These are phyloP conservation scores for Mycena sp. DNA, from an alignment of 1,284 basidiomycete species.

Conservation along the genomic window DNA sequence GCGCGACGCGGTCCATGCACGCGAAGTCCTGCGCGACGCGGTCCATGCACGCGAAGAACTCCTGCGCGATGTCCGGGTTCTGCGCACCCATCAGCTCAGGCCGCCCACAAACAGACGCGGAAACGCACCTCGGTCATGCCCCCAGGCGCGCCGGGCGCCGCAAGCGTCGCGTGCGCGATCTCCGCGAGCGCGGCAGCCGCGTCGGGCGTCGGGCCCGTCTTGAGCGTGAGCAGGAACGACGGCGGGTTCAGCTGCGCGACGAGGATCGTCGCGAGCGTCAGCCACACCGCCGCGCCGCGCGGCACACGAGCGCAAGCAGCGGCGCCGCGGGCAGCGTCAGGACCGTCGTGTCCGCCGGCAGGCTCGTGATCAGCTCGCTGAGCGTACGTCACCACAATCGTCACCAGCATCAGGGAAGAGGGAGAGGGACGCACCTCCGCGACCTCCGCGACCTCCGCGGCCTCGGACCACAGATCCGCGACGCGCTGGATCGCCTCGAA, in stretches of 20 bases:
- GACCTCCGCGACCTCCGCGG: too few relatives aligned
- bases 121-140: constrained; percentile 76
- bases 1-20: too few relatives aligned
- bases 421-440: constrained; percentile 61
- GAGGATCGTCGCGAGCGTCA: too few relatives aligned
- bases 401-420: neutral
- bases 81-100: constrained; percentile 38
- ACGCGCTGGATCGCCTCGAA: constrained; percentile 69
- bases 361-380: constrained; percentile 82
- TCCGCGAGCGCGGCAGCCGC: constrained; percentile 60
- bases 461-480: constrained; percentile 75
- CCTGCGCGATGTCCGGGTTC: constrained; percentile 91
- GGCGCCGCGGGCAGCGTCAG: constrained; percentile 85
- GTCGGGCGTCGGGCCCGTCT: constrained; percentile 47
- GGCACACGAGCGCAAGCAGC: too few relatives aligned
- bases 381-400: constrained; percentile 55
- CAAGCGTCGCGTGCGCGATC: constrained; percentile 72
- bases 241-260: too few relatives aligned
- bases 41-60: constrained; percentile 86
- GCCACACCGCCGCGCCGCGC: too few relatives aligned
- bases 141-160: constrained; percentile 62
- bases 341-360: constrained; percentile 77
- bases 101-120: neutral
- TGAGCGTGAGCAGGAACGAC: too few relatives aligned
- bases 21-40: too few relatives aligned